Evolutionary conservation across 805 yeast species (phyloP).

Genomic region (Cyberlindnera misumaiensis): DNA sequence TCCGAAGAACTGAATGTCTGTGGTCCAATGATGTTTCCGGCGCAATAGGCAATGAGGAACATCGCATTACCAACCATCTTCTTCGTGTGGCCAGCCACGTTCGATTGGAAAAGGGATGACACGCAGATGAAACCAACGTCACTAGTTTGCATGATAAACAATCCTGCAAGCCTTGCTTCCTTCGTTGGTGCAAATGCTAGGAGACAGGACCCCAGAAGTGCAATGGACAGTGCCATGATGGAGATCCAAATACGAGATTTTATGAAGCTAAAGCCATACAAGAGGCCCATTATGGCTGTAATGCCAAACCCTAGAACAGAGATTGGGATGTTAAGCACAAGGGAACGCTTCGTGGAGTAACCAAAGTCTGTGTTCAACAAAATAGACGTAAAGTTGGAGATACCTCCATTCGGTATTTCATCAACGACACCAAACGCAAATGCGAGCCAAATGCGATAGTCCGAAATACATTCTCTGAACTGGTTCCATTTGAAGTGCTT

Average conservation of each 20-base stretch:
- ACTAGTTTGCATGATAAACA: slow-evolving; percentile 26
- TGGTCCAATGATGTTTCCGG: slow-evolving; percentile 68
- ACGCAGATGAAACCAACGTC: slow-evolving; percentile 31
- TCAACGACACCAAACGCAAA: slow-evolving; percentile 34
- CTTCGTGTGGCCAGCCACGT: slow-evolving; percentile 73
- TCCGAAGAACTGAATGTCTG: slow-evolving; percentile 54
- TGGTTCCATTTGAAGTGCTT: slow-evolving; percentile 48
- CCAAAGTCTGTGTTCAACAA: slow-evolving; percentile 12
- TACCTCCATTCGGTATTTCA: slow-evolving; percentile 49
- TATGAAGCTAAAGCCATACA: slow-evolving; percentile 9
- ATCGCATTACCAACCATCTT: slow-evolving; percentile 54
- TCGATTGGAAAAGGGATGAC: slow-evolving; percentile 31
- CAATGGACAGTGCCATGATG: slow-evolving; percentile 15
- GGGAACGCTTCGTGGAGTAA: slow-evolving; percentile 7
- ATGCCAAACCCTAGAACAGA: slow-evolving; percentile 25
- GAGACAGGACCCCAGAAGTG: slow-evolving; percentile 26
- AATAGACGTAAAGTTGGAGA: slow-evolving; percentile 16
- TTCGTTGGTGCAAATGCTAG: slow-evolving; percentile 27
- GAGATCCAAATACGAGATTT: slow-evolving; percentile 22
- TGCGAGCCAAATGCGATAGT: slow-evolving; percentile 42
- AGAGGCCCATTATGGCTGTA: slow-evolving; percentile 24
- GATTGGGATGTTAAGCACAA: slow-evolving; percentile 29
- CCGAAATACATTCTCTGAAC: slow-evolving; percentile 42
- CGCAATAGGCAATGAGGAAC: slow-evolving; percentile 57
- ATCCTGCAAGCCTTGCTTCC: slow-evolving; percentile 21